Evolutionary conservation across 2,329 filamentous ascomycete genomes (phyloP), one percentile per base, ranked within the genome.

Genomic region (Macrophomina pseudophaseolina): DNA sequence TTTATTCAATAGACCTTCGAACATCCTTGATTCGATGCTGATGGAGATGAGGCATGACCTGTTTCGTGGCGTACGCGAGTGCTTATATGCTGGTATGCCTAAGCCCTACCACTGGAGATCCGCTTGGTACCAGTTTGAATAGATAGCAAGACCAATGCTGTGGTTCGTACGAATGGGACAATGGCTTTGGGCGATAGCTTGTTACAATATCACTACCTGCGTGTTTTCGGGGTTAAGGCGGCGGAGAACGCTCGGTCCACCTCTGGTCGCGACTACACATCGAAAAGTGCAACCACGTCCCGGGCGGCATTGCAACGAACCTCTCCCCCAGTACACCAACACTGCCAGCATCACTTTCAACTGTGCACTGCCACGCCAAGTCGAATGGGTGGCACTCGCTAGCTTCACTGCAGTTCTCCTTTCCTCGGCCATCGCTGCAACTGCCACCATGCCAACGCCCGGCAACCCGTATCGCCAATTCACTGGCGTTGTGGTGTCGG

Each of bases 401-500:
- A 16, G 23, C 28, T 11, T 16, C 33, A 5, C 60, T 14, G n/a
- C 30, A 8, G 8, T 12, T 9, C 16, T 3, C 51, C 35, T 11
- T 44, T 16, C 30, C 14, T 40, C 11, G 58, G 14, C 32, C 11
- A 2, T 9, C 14, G 30, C 30, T 33, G 18, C 46, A 49, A 44
- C 33, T 16, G 5, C 32, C 40, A 63, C 38, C 28, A 66, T 66
- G 65, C 56, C 65, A 49, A 56, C 56, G 5, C 65, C 58, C 5
- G 56, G 44, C 11, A 42, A 63, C 23, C 6, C 59, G 16, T 72
- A 72, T 32, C 73, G 71, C 56, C 70, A 74, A 23, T 75, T 76
- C 69, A 72, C 74, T 2, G 91, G 90, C 69, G 87, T 94, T 48
- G 92, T 94, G 30, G 87, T 94, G 59, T 92, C 91, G 49, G 88